Evolutionary conservation across 306 rosid species (phyloP).

Genomic region (Vigna unguiculata): DNA sequence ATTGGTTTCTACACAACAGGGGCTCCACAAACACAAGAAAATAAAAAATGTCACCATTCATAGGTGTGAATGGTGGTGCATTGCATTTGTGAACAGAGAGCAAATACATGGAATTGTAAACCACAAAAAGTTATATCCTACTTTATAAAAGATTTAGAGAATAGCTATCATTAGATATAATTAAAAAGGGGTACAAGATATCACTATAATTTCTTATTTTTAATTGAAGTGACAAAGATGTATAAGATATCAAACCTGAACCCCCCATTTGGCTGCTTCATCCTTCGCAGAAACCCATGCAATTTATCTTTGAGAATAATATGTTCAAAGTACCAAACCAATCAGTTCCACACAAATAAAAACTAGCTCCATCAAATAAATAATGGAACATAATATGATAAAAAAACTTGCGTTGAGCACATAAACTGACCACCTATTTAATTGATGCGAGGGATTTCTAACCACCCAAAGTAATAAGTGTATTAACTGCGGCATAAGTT

Average conservation of each 20-base stretch:
- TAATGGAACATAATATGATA: background rate
- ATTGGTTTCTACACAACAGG: constrained; percentile 28
- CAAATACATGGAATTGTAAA: constrained; percentile 2
- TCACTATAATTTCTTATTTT: constrained; percentile 2
- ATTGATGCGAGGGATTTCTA: constrained; percentile 76
- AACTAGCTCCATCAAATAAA: constrained; percentile 26
- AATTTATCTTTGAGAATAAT: constrained; percentile 67
- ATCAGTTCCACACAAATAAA: constrained; percentile 39
- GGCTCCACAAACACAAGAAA: constrained; percentile 26
- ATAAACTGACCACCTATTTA: constrained; percentile 86
- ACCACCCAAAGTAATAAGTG: constrained; percentile 84
- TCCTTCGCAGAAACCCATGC: constrained; percentile 65
- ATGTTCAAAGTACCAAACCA: constrained; percentile 37
- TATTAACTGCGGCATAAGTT: constrained; percentile 91
- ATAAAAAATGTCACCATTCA: constrained; percentile 15
- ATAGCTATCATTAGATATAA: background rate
- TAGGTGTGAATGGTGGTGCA: constrained; percentile 1
- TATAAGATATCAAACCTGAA: constrained; percentile 68
- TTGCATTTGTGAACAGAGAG: background rate
- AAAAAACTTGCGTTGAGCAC: constrained; percentile 28
- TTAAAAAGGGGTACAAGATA: constrained; percentile 16
- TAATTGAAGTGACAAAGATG: constrained; percentile 34
- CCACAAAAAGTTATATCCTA: background rate
- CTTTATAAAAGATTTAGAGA: background rate
- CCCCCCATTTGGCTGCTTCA: constrained; percentile 89